Percentiles rank a stretch among this genome's conserved stretches.
Evolutionary conservation across 1,284 basidiomycete species (phyloP).

Genomic region (Pulveroboletus ridleyi): DNA sequence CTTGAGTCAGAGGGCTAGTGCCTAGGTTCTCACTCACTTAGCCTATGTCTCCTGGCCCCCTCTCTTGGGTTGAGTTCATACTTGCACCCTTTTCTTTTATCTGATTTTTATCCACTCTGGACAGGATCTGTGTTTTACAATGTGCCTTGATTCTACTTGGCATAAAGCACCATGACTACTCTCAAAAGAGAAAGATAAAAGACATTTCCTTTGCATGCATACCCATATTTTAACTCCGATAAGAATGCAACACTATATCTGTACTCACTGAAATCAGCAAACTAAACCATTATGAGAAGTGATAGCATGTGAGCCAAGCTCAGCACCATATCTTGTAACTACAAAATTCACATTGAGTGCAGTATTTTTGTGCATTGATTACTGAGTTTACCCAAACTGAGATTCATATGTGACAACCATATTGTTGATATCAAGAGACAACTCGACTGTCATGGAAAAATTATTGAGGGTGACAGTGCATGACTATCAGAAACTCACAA

Average conservation of each 20-base stretch:
- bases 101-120: no score
- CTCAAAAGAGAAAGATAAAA: conserved; percentile 90
- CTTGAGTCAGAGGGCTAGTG: no score
- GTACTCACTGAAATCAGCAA: conserved; percentile 87
- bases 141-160: conserved; percentile 87
- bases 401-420: conserved; percentile 92
- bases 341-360: conserved; percentile 83
- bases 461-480: conserved; percentile 9
- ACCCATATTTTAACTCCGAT: conserved; percentile 96
- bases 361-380: conserved; percentile 95
- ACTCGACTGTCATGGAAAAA: conserved; percentile 66
- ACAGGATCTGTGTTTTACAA: not conserved
- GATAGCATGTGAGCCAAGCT: not conserved
- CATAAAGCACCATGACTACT: conserved; percentile 91
- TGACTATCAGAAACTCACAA: conserved; percentile 53
- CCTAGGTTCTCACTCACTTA: no score
- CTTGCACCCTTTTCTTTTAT: no score
- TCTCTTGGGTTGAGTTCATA: no score
- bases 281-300: conserved; percentile 47
- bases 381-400: conserved; percentile 90
- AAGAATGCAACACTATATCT: conserved; percentile 94
- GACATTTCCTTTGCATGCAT: conserved; percentile 82
- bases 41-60: no score
- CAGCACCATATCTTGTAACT: conserved; percentile 71
- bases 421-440: conserved; percentile 87